phyloP scores from a whole-genome alignment of 805 yeast genomes.

The Lipomyces yamanashiensis region DNA sequence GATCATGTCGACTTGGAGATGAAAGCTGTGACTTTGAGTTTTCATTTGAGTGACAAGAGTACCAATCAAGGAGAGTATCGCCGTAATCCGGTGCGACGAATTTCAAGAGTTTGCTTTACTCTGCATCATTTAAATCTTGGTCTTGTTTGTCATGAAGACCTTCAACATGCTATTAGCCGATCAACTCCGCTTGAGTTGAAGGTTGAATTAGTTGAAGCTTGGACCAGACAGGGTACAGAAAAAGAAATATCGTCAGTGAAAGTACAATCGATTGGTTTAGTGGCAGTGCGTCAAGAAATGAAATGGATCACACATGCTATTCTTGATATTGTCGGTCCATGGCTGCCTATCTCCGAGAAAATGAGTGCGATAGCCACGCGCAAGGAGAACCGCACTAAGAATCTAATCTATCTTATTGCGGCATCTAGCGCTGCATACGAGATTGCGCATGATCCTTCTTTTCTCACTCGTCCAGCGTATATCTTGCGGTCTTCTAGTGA shows the following conservation, averaged over 20 bases:
- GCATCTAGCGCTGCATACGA: conserved; percentile 55
- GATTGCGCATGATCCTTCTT: conserved; percentile 84
- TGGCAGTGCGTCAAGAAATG: conserved; percentile 45
- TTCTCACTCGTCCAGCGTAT: conserved; percentile 85
- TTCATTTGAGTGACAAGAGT: conserved; percentile 22
- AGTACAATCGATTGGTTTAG: conserved; percentile 44
- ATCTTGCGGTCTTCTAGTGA: conserved; percentile 70
- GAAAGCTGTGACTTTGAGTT: conserved; percentile 8
- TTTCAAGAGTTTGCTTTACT: conserved; percentile 22
- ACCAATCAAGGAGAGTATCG: conserved; percentile 2
- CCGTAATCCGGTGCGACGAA: conserved; percentile 28
- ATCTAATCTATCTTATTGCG: conserved; percentile 52
- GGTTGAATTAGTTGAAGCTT: conserved; percentile 44
- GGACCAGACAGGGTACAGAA: conserved; percentile 38
- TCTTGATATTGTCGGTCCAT: conserved; percentile 29
- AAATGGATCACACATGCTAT: conserved; percentile 41
- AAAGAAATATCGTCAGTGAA: conserved; percentile 38
- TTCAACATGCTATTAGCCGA: neutral
- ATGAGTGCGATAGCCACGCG: conserved; percentile 28
- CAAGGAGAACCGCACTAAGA: conserved; percentile 35
- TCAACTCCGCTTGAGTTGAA: conserved; percentile 41
- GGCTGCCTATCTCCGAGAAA: conserved; percentile 39
- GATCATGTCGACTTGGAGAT: conserved; percentile 31
- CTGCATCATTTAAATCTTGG: conserved; percentile 19
- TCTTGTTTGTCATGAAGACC: conserved; percentile 9